Conservation (phyloP, 768 basidiomycete species). For the Suillus bovinus region DNA sequence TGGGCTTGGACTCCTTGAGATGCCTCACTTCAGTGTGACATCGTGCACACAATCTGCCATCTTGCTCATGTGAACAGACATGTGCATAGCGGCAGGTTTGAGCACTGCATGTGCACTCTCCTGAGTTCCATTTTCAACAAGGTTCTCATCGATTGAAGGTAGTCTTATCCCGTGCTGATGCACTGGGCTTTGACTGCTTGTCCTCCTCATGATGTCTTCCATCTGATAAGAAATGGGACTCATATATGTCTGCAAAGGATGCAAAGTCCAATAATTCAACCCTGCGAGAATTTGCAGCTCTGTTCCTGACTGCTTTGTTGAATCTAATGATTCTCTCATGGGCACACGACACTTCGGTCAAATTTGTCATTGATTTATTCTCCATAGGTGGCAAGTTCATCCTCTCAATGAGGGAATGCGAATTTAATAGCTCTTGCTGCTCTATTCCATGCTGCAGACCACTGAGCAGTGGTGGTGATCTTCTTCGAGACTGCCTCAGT, state of each 20-base stretch:
- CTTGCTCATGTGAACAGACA: background rate
- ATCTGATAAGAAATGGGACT: background rate
- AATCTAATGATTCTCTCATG: constrained; percentile 27
- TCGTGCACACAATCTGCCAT: background rate
- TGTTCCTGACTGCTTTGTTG: constrained; percentile 31
- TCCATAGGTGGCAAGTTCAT: constrained; percentile 27
- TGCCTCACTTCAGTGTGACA: background rate
- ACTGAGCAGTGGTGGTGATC: background rate
- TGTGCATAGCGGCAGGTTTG: background rate
- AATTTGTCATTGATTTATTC: constrained; percentile 28
- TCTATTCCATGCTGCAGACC: constrained; percentile 2
- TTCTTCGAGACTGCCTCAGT: constrained; percentile 9
- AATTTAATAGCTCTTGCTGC: constrained; percentile 19
- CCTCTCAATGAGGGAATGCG: constrained; percentile 28
- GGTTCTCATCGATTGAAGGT: background rate
- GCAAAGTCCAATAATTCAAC: constrained; percentile 24
- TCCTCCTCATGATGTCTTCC: background rate
- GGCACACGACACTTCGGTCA: constrained; percentile 2
- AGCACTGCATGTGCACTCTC: background rate
- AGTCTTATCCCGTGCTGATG: background rate
- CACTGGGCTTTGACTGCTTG: background rate
- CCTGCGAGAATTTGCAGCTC: constrained; percentile 16
- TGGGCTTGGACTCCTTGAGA: background rate
- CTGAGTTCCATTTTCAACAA: background rate
- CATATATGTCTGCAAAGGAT: background rate